Evolutionary conservation across 352 stramenopile genomes (phyloP).

Genomic region (Globisporangium parvum): DNA sequence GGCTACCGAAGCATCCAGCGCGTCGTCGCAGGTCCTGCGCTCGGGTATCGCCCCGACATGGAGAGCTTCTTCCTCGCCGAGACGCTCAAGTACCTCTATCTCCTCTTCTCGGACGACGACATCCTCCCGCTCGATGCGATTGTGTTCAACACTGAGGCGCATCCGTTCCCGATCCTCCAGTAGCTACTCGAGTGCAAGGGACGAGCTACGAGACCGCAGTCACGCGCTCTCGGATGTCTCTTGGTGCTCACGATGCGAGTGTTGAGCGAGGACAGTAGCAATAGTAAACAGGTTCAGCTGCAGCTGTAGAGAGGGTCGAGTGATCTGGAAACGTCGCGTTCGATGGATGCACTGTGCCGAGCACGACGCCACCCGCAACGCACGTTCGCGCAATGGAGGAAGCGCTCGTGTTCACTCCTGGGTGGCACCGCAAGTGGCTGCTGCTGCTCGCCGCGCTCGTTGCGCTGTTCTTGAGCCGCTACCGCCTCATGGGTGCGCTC

Average conservation of each 20-base stretch:
- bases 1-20: constrained; percentile 67
- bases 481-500: constrained; percentile 42
- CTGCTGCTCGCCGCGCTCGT: constrained; percentile 26
- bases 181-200: not conserved
- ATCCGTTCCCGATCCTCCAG: constrained; percentile 53
- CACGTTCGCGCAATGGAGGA: not conserved
- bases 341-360: not conserved
- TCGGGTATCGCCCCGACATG: constrained; percentile 42
- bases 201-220: too few species aligned
- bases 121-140: constrained; percentile 62
- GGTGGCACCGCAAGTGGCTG: constrained; percentile 67
- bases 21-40: constrained; percentile 33
- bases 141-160: constrained; percentile 86
- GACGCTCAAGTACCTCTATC: constrained; percentile 91
- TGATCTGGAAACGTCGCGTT: not conserved
- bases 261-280: too few species aligned
- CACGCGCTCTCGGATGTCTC: too few species aligned
- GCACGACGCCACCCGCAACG: too few species aligned
- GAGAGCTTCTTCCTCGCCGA: constrained; percentile 90
- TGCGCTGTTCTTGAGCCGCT: constrained; percentile 53
- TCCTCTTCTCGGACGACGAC: constrained; percentile 79
- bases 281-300: too few species aligned
- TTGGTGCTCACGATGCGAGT: too few species aligned
- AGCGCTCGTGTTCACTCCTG: constrained; percentile 15
- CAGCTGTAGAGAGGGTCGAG: too few species aligned